phyloP scores from a whole-genome alignment of 345 rosid genomes.

The Abelmoschus esculentus region DNA sequence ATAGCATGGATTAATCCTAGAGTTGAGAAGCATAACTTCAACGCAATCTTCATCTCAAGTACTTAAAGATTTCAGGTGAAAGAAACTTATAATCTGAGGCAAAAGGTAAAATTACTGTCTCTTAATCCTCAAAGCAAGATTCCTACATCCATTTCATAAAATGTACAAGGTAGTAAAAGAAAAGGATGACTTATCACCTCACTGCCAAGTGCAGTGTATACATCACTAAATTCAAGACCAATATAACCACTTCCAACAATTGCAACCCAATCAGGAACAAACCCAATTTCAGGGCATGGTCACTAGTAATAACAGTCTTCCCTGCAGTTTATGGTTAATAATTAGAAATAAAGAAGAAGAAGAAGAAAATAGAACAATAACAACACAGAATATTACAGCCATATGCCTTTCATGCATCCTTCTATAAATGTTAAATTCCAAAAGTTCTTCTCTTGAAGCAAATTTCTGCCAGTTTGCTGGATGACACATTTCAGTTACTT shows the following conservation, averaged over 20 bases:
- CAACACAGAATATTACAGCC: slow-evolving; percentile 1
- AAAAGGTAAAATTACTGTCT: not conserved
- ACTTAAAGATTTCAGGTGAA: not conserved
- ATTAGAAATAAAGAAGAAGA: slow-evolving; percentile 4
- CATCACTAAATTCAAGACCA: slow-evolving; percentile 99
- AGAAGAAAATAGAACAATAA: too few species aligned
- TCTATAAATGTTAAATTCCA: not conserved
- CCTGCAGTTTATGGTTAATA: slow-evolving; percentile 43
- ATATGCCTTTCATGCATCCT: slow-evolving; percentile 1
- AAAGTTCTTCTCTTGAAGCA: not conserved
- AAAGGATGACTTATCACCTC: slow-evolving; percentile 48
- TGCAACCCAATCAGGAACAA: slow-evolving; percentile 95
- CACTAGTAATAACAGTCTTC: slow-evolving; percentile 97
- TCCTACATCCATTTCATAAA: not conserved
- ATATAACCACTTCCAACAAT: slow-evolving; percentile 99
- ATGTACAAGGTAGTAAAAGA: not conserved
- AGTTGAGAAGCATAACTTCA: not conserved
- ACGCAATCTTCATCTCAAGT: not conserved
- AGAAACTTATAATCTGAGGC: not conserved
- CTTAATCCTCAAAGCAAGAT: slow-evolving; percentile 1
- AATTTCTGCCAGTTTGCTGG: not conserved
- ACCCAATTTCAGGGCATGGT: slow-evolving; percentile 95
- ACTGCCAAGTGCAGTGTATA: slow-evolving; percentile 98
- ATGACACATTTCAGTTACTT: not conserved
- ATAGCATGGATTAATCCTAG: not conserved